phyloP scores from a whole-genome alignment of 2,329 filamentous ascomycete genomes.

The Fusarium sterilihyphosum region DNA sequence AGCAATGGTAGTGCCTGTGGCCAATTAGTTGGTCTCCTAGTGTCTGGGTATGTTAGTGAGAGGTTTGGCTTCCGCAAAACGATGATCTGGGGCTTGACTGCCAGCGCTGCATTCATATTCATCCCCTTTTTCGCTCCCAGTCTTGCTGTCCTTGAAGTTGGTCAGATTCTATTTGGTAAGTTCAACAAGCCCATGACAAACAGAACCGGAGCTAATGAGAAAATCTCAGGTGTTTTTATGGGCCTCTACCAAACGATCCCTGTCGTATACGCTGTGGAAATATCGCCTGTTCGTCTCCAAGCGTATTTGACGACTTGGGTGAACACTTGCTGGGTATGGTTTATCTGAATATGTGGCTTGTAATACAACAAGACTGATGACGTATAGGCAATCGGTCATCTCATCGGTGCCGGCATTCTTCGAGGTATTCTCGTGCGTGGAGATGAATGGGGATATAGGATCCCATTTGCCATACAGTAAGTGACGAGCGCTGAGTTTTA shows the following conservation, averaged over 20 bases:
- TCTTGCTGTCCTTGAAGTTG: not conserved
- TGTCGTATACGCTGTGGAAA: not conserved
- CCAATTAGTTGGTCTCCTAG: not conserved
- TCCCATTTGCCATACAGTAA: not conserved
- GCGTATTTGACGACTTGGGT: not conserved
- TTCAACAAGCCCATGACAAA: too few species aligned
- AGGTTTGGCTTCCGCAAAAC: not conserved
- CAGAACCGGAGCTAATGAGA: too few species aligned
- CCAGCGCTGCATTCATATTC: not conserved
- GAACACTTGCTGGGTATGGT: not conserved
- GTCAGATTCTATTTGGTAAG: not conserved
- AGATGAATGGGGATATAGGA: not conserved
- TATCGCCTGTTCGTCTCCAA: not conserved
- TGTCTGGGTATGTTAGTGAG: not conserved
- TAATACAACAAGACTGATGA: not conserved
- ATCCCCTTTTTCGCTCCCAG: not conserved
- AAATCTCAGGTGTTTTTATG: not conserved
- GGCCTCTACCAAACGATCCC: not conserved
- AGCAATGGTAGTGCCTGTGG: not conserved
- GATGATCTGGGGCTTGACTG: not conserved
- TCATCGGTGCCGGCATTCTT: not conserved
- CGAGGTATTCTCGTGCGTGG: not conserved
- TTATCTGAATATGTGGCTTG: not conserved
- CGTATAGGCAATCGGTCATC: not conserved
- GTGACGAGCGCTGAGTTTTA: not conserved